phyloP scores from a whole-genome alignment of 768 basidiomycete species.

The Leccinum imitatum region DNA sequence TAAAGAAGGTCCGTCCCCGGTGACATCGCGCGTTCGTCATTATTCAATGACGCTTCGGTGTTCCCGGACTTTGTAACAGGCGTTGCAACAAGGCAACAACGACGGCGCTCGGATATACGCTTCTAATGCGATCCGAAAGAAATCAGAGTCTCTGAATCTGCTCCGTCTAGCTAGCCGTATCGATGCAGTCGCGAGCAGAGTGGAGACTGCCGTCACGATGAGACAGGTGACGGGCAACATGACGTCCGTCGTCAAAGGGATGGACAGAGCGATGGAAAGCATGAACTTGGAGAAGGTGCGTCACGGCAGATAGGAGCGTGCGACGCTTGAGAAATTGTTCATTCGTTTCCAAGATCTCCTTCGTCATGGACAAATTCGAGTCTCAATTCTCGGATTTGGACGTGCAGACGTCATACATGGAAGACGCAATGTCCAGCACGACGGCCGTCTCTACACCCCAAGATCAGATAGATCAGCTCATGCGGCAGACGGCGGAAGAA shows the following conservation, averaged over 20 bases:
- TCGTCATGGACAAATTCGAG: slow-evolving; percentile 99
- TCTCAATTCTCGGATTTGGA: slow-evolving; percentile 94
- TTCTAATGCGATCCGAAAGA: slow-evolving; percentile 97
- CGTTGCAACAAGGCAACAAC: slow-evolving; percentile 92
- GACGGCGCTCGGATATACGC: slow-evolving; percentile 99
- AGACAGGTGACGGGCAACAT: slow-evolving; percentile 94
- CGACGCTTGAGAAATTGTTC: not conserved
- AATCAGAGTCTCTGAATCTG: slow-evolving; percentile 90
- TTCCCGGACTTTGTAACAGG: slow-evolving; percentile 48
- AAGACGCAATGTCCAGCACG: slow-evolving; percentile 91
- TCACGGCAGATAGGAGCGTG: slow-evolving; percentile 3
- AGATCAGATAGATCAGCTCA: slow-evolving; percentile 91
- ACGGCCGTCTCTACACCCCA: slow-evolving; percentile 93
- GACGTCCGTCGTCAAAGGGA: slow-evolving; percentile 93
- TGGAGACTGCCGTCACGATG: slow-evolving; percentile 99
- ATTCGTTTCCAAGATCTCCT: slow-evolving; percentile 67
- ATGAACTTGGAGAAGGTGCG: slow-evolving; percentile 97
- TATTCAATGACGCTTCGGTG: not conserved
- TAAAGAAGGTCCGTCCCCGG: slow-evolving; percentile 77
- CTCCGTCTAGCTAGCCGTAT: slow-evolving; percentile 87
- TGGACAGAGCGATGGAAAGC: slow-evolving; percentile 99
- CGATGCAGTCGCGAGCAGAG: slow-evolving; percentile 94
- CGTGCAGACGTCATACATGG: slow-evolving; percentile 98
- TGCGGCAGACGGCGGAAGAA: slow-evolving; percentile 95
- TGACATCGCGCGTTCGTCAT: not conserved